These are phyloP conservation scores for Nicotiana benthamiana DNA, from an alignment of 257 asterid species.

Conservation along the genomic window DNA sequence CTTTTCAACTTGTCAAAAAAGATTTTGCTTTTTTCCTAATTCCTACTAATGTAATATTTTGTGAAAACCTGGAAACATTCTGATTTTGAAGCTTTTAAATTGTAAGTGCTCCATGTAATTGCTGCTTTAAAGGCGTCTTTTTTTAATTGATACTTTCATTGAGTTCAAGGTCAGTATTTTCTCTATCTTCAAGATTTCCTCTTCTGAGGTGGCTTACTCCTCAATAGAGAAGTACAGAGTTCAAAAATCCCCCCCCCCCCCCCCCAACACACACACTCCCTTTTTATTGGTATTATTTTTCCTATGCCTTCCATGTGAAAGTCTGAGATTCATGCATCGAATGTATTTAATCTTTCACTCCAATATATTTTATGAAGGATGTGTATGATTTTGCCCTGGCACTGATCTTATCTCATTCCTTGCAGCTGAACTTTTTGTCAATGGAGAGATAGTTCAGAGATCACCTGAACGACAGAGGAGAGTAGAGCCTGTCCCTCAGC, in stretches of 20 bases:
- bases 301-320: background rate
- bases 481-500: conserved; percentile 17
- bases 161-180: background rate
- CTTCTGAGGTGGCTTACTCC: background rate
- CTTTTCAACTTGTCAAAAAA: background rate
- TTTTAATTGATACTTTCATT: background rate
- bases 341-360: background rate
- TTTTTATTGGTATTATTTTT: too few species aligned
- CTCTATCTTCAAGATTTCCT: background rate
- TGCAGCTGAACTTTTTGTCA: conserved; percentile 17
- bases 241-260: background rate
- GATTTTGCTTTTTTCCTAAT: background rate
- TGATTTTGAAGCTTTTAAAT: background rate
- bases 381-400: background rate
- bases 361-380: background rate
- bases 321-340: background rate
- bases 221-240: background rate
- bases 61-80: background rate
- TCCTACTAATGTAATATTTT: background rate
- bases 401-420: background rate
- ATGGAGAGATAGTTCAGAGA: conserved; percentile 15
- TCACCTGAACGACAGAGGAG: conserved; percentile 19
- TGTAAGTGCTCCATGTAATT: background rate
- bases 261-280: too few species aligned
- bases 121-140: background rate